Evolutionary conservation across 495 filamentous ascomycete genomes (phyloP).

Genomic region (Recurvomyces mirabilis): DNA sequence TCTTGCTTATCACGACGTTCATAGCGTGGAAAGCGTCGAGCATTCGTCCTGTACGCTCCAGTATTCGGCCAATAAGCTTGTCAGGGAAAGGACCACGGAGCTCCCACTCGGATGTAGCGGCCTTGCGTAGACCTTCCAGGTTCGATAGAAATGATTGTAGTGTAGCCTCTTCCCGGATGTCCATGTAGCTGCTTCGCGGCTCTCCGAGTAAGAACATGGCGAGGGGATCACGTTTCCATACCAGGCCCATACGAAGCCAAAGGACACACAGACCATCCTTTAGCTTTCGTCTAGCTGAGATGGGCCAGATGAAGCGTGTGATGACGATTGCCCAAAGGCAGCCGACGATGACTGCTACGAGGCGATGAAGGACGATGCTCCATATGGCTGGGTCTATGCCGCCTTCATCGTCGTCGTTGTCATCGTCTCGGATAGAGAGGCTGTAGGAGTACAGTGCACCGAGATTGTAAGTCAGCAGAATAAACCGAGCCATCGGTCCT

Average conservation of each 20-base stretch:
- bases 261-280: slow-evolving; percentile 75
- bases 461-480: slow-evolving; percentile 84
- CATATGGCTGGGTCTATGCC: slow-evolving; percentile 70
- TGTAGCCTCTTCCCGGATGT: slow-evolving; percentile 64
- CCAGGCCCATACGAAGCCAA: slow-evolving; percentile 86
- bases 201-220: slow-evolving; percentile 51
- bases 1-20: slow-evolving; percentile 81
- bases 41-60: slow-evolving; percentile 68
- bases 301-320: slow-evolving; percentile 84
- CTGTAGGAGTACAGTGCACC: slow-evolving; percentile 91
- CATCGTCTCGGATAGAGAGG: slow-evolving; percentile 60
- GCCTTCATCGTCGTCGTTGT: slow-evolving; percentile 73
- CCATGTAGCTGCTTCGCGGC: slow-evolving; percentile 50
- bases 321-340: slow-evolving; percentile 89
- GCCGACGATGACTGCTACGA: slow-evolving; percentile 75
- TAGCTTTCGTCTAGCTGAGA: slow-evolving; percentile 73
- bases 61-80: slow-evolving; percentile 53
- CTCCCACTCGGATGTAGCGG: slow-evolving; percentile 72
- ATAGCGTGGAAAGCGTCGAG: slow-evolving; percentile 91
- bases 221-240: slow-evolving; percentile 94
- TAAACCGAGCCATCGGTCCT: slow-evolving; percentile 81
- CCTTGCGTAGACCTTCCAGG: slow-evolving; percentile 60
- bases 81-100: slow-evolving; percentile 74
- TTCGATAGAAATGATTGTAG: slow-evolving; percentile 49
- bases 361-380: slow-evolving; percentile 82